phyloP scores from a whole-genome alignment of 768 basidiomycete species.

The Pisolithus marmoratus region DNA sequence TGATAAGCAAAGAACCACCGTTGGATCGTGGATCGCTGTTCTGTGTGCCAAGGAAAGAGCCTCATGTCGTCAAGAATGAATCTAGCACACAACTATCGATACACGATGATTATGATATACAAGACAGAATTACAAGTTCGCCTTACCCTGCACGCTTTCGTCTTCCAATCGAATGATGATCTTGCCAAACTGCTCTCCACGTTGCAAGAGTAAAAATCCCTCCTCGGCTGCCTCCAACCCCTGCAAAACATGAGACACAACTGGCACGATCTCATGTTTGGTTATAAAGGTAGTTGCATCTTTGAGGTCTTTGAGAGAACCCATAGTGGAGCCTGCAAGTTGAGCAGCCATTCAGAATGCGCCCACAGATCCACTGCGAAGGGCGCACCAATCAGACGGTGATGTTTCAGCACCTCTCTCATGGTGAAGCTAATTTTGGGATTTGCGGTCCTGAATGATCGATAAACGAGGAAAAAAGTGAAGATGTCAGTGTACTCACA shows the following conservation, averaged over 20 bases:
- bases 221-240: slow-evolving; percentile 60
- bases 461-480: slow-evolving; percentile 2
- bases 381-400: slow-evolving; percentile 61
- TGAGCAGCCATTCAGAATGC: slow-evolving; percentile 11
- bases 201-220: slow-evolving; percentile 63
- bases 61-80: not conserved
- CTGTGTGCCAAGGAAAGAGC: no score
- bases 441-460: slow-evolving; percentile 49
- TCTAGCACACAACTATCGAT: not conserved
- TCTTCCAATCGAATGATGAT: slow-evolving; percentile 50
- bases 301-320: slow-evolving; percentile 66
- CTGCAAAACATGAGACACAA: slow-evolving; percentile 64
- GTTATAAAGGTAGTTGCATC: slow-evolving; percentile 67
- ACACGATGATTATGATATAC: not conserved
- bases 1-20: not conserved
- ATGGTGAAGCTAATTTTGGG: slow-evolving; percentile 65
- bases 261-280: slow-evolving; percentile 60
- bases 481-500: slow-evolving; percentile 34
- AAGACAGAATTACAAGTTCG: slow-evolving; percentile 16
- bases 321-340: slow-evolving; percentile 73
- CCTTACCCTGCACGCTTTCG: slow-evolving; percentile 14
- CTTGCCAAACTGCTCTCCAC: slow-evolving; percentile 73
- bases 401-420: slow-evolving; percentile 71
- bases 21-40: no score
- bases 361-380: slow-evolving; percentile 1